Evolutionary conservation across 2,329 filamentous ascomycete species (phyloP), one percentile per base, ranked within the genome.

Genomic region (Aquanectria penicillioides): DNA sequence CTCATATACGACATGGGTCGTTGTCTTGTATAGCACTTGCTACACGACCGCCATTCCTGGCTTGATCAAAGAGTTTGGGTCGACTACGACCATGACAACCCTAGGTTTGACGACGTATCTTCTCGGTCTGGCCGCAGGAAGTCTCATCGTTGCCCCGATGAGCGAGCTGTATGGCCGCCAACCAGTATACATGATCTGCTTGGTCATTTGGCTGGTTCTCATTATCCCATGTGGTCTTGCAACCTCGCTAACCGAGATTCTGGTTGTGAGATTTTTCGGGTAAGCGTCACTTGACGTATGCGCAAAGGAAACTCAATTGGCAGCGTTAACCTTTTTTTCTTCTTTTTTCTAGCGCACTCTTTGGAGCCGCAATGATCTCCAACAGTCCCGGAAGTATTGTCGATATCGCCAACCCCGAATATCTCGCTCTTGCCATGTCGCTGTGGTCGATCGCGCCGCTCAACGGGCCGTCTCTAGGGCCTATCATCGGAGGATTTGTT

Each of bases 401-500:
- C 23, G 94, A 97, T 73, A 89, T 97, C 46, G 88, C 92, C n/a
- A 83, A 84, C 12, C 91, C 94, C 40, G 87, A 96, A 44, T 87
- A 91, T 69, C 87, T 94, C 13, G 92, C 92, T 3, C 77, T 95
- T n/a, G 89, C 89, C 36, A 92, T 97, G 75, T 92, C 88, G 5
- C 81, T 97, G 28, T 97, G 93, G 88, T 86, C 84, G 60, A 87
- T 97, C 51, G 93, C 92, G 0, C 93, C 94, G 0, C 85, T 97
- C 73, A 97, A 97, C 70, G 93, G 90, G 13, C 90, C 82, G 20
- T 68, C 69, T 62, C 69, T 74, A 46, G 71, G 75, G 1, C 63
- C 64, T 18, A 55, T 71, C 1, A 89, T 97, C 28, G 93, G 93
- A 18, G 93, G 93, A 0, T 96, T 97, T 66, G 70, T 77, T 15